Evolutionary conservation across 208 protist species (phyloP).

Genomic region (Trypanosoma grayi): DNA sequence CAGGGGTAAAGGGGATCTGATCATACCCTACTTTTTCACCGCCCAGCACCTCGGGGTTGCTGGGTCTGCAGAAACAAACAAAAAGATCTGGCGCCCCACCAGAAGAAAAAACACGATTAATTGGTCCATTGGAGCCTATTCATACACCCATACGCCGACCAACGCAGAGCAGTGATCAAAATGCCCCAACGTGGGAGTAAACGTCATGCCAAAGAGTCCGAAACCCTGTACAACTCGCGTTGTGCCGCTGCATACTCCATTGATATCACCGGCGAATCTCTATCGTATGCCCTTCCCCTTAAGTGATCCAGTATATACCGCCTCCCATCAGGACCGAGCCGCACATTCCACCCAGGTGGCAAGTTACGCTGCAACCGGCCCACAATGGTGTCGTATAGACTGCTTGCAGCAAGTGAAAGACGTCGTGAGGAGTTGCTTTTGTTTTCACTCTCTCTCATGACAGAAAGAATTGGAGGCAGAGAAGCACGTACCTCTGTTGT

Average conservation of each 20-base stretch:
- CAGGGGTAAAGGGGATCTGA: too few species aligned
- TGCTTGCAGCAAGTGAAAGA: conserved; percentile 12
- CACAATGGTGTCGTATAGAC: conserved; percentile 21
- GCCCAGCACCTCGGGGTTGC: too few species aligned
- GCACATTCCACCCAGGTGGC: conserved; percentile 12
- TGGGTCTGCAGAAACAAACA: too few species aligned
- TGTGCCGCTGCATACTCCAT: conserved; percentile 2
- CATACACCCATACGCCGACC: too few species aligned
- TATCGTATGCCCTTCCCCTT: conserved; percentile 11
- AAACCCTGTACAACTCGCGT: neutral
- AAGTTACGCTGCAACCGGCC: conserved; percentile 9
- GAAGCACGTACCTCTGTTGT: neutral
- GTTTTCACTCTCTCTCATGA: neutral
- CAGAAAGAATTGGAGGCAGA: neutral
- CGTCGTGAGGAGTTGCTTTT: neutral
- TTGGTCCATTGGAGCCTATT: too few species aligned
- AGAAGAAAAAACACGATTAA: too few species aligned
- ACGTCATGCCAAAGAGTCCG: neutral
- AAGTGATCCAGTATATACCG: conserved; percentile 8
- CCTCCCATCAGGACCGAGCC: neutral
- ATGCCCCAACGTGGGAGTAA: too few species aligned
- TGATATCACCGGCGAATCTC: conserved; percentile 5
- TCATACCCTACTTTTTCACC: too few species aligned
- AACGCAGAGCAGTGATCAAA: too few species aligned
- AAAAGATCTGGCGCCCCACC: too few species aligned